Conservation (phyloP, 768 basidiomycete genomes). For the Amanita rimosa region DNA sequence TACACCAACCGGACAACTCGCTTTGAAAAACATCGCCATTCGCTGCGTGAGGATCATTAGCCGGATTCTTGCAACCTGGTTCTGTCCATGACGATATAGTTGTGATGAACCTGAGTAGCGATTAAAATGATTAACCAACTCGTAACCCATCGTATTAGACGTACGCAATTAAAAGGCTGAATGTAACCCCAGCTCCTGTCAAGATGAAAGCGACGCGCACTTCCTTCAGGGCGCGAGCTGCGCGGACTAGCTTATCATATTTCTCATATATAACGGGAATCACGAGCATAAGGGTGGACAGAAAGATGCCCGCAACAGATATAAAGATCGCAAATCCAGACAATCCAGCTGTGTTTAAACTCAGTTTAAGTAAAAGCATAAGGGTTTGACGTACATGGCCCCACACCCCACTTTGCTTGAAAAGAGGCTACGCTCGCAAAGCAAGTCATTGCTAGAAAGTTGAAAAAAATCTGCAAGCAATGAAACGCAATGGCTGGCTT, state of each 20-base stretch:
- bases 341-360: conserved; percentile 55
- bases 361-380: conserved; percentile 9
- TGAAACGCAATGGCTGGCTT: conserved; percentile 75
- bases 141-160: conserved; percentile 18
- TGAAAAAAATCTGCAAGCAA: conserved; percentile 78
- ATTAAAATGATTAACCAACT: background rate
- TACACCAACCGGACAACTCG: conserved; percentile 75
- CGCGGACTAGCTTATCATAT: conserved; percentile 67
- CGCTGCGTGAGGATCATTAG: conserved; percentile 67
- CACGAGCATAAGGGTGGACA: conserved; percentile 62
- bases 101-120: conserved; percentile 44
- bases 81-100: conserved; percentile 85
- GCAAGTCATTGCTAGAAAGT: conserved; percentile 86
- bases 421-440: conserved; percentile 85
- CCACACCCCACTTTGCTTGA: conserved; percentile 75
- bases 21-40: conserved; percentile 56
- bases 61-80: conserved; percentile 78
- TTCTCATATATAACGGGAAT: conserved; percentile 79
- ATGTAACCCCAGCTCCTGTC: conserved; percentile 52
- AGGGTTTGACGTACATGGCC: conserved; percentile 64
- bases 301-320: conserved; percentile 57
- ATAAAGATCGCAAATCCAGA: conserved; percentile 80
- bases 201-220: conserved; percentile 79
- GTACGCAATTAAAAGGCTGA: conserved; percentile 69
- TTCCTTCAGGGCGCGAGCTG: conserved; percentile 76